These are phyloP conservation scores for Triglochin maritima DNA, from an alignment of 106 monocot species.

Conservation along the genomic window DNA sequence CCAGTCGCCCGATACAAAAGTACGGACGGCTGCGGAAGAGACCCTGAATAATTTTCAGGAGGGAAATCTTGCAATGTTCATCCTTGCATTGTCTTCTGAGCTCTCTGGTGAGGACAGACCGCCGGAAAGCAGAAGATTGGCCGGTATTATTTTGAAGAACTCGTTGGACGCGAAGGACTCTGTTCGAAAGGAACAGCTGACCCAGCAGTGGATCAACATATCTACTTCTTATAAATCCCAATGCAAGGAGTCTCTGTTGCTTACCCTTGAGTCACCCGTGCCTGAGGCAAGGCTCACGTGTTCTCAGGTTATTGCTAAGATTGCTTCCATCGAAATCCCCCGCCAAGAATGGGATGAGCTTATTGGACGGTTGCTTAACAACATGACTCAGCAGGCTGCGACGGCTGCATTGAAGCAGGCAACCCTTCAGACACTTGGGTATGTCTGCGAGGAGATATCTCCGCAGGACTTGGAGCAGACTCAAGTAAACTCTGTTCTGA, in stretches of 20 bases:
- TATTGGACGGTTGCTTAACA: constrained; percentile 33
- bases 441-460: constrained; percentile 67
- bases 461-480: constrained; percentile 63
- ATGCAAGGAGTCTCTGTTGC: constrained; percentile 52
- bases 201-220: constrained; percentile 45
- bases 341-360: constrained; percentile 59
- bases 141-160: constrained; percentile 79
- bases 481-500: constrained; percentile 71
- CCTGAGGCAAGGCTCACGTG: constrained; percentile 58
- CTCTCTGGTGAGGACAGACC: constrained; percentile 54
- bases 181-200: constrained; percentile 34
- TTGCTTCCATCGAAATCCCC: constrained; percentile 76
- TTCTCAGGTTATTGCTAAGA: constrained; percentile 73
- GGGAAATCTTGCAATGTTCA: constrained; percentile 54
- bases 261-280: constrained; percentile 46
- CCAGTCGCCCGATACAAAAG: constrained; percentile 48
- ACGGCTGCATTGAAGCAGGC: constrained; percentile 45
- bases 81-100: constrained; percentile 59
- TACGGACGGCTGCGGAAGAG: constrained; percentile 43
- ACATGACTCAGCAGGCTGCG: constrained; percentile 39
- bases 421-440: constrained; percentile 70
- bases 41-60: constrained; percentile 65
- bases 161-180: constrained; percentile 68
- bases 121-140: constrained; percentile 53
- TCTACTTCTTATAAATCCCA: constrained; percentile 37